These are phyloP conservation scores for Russula foetens DNA, from an alignment of 768 basidiomycete genomes.

Conservation along the genomic window DNA sequence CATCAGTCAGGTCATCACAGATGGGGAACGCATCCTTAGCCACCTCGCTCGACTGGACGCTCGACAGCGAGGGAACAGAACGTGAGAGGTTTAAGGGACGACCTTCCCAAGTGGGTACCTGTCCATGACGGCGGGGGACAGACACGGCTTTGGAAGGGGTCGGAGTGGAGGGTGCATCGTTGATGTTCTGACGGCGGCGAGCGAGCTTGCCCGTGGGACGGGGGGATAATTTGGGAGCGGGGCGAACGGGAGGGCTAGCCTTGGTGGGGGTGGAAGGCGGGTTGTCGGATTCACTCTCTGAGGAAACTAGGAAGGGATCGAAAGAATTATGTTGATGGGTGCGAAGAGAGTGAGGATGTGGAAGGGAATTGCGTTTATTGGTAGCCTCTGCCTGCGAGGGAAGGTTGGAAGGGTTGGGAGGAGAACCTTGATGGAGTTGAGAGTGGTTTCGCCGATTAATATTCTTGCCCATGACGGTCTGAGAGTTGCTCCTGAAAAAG, in stretches of 20 bases:
- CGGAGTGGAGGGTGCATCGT: constrained; percentile 28
- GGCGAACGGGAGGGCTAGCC: constrained; percentile 20
- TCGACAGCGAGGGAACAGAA: constrained; percentile 39
- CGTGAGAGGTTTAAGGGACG: constrained; percentile 31
- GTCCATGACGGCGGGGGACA: constrained; percentile 34
- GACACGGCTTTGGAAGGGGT: constrained; percentile 41
- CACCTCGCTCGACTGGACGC: constrained; percentile 29
- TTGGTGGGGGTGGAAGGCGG: constrained; percentile 30
- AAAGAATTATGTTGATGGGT: constrained; percentile 34
- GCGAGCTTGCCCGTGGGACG: constrained; percentile 51
- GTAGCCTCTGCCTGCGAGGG: constrained; percentile 62
- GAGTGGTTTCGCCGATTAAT: constrained; percentile 38
- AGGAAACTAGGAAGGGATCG: constrained; percentile 42
- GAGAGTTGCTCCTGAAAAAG: constrained; percentile 38
- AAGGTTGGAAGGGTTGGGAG: constrained; percentile 35
- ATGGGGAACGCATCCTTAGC: constrained; percentile 46
- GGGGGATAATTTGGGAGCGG: constrained; percentile 36
- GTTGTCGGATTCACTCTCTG: constrained; percentile 27
- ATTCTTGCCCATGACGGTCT: constrained; percentile 32
- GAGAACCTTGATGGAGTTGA: constrained; percentile 51
- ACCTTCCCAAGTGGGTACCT: neutral
- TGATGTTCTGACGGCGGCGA: constrained; percentile 42
- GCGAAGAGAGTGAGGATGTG: constrained; percentile 23
- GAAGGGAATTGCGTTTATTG: constrained; percentile 26
- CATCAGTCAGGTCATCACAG: constrained; percentile 64